A percentile compares a stretch with the other conserved stretches of the same genome.
Conservation (phyloP, 1,284 basidiomycete species). For the Porphyrellus sp. region DNA sequence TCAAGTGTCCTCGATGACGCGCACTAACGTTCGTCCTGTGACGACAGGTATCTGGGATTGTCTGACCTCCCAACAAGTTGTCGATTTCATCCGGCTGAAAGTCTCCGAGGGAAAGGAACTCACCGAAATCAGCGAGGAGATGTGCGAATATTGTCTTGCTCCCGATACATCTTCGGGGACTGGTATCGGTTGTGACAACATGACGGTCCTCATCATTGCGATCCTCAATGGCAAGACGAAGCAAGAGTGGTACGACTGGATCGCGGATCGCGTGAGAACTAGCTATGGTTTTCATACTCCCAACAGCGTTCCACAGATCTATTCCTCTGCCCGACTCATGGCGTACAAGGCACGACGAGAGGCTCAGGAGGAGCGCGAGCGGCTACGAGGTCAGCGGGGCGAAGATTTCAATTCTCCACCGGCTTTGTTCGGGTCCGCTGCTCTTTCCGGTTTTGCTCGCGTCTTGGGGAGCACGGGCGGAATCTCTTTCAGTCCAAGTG, state of each 20-base stretch:
- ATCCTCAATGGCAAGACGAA: slow-evolving; percentile 83
- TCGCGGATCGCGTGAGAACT: slow-evolving; percentile 79
- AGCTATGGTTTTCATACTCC: slow-evolving; percentile 76
- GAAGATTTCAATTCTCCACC: slow-evolving; percentile 24
- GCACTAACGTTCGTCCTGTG: slow-evolving; percentile 10
- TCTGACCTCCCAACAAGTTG: slow-evolving; percentile 87
- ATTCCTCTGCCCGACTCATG: slow-evolving; percentile 55
- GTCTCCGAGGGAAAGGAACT: slow-evolving; percentile 82
- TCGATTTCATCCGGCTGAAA: slow-evolving; percentile 85
- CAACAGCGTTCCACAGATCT: slow-evolving; percentile 62
- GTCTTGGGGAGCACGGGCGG: slow-evolving; percentile 51
- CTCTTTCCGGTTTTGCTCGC: slow-evolving; percentile 42
- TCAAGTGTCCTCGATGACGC: not conserved
- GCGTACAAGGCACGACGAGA: slow-evolving; percentile 58
- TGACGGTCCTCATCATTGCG: slow-evolving; percentile 94
- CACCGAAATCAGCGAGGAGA: slow-evolving; percentile 79
- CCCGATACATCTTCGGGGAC: slow-evolving; percentile 88
- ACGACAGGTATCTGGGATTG: slow-evolving; percentile 96
- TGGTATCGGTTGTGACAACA: slow-evolving; percentile 98
- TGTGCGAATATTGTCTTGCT: slow-evolving; percentile 93
- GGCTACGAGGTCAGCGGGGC: slow-evolving; percentile 44
- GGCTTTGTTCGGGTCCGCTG: slow-evolving; percentile 30
- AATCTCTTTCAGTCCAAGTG: slow-evolving; percentile 55
- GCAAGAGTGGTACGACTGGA: slow-evolving; percentile 93
- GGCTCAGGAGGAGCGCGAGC: slow-evolving; percentile 53